Evolutionary conservation across 163 green algal species (phyloP).

Genomic region (Scenedesmus sp.): DNA sequence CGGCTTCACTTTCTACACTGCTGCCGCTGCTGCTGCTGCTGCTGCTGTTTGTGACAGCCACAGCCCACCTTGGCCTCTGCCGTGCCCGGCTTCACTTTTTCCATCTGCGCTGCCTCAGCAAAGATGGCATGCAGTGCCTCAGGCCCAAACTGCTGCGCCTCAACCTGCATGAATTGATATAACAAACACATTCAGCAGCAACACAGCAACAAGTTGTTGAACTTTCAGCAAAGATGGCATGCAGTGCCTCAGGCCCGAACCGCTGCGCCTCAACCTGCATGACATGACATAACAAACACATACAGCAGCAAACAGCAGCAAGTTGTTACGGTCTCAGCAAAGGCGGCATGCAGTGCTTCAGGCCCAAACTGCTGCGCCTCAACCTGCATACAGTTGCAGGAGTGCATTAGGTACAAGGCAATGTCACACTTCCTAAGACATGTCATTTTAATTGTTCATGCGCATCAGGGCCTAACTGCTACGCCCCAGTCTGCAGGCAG

Average conservation of each 20-base stretch:
- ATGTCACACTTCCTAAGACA: no score
- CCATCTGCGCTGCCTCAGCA: constrained; percentile 91
- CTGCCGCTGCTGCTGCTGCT: constrained; percentile 68
- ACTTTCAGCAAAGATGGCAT: constrained; percentile 89
- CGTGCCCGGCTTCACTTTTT: constrained; percentile 64
- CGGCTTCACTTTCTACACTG: constrained; percentile 84
- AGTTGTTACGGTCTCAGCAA: constrained; percentile 68
- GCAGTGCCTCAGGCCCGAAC: constrained; percentile 87
- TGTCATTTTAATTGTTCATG: background rate
- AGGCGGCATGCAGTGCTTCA: constrained; percentile 90
- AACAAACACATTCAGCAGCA: background rate
- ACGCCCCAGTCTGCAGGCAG: constrained; percentile 76
- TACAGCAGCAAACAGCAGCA: background rate
- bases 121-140: constrained; percentile 92
- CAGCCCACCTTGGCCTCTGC: constrained; percentile 5
- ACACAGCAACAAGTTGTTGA: background rate
- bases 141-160: constrained; percentile 94
- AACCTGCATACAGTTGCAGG: constrained; percentile 51
- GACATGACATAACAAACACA: background rate
- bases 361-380: constrained; percentile 95
- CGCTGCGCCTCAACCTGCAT: constrained; percentile 89
- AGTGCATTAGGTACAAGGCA: no score
- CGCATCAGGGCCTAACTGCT: constrained; percentile 91
- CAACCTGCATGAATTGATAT: constrained; percentile 59
- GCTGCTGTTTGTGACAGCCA: no score